Evolutionary conservation across 192 early-diverging fungal species (phyloP), one percentile per base, ranked within the genome.

Genomic region (Coemansia sp.): DNA sequence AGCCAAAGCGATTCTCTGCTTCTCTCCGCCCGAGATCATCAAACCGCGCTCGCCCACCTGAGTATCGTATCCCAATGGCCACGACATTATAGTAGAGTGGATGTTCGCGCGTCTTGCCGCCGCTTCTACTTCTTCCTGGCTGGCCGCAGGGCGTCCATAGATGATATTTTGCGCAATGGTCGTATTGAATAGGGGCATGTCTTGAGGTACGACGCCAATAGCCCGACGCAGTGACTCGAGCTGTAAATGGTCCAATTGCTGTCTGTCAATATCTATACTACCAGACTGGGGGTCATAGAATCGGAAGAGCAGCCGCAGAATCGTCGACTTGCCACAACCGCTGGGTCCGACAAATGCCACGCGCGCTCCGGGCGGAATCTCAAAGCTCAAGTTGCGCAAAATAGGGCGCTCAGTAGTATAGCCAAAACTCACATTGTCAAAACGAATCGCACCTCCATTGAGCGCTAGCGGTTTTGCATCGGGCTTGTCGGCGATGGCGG

Each of bases 131-230:
- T 98, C 91, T 31, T 85, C 85, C 1, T 76, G 62, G 27, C 80
- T 77, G 0, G 93, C 94, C 0, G 76, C 74, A 22, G 91, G 85
- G 20, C 89, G 85, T 15, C 96, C 98, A 72, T 99, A 99, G 20
- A 84, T 72, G 62, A 99, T 97, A 69, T 99, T 99, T 76, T 97
- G 89, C 71, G 86, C 89, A 43, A 99, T 91, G 0, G 91, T 91
- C 29, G 94, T 89, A 70, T 98, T 98, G 88, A 99, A 99, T 52
- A 99, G 79, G 8, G 92, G 90, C 16, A 94, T 95, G 74, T 98
- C 96, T 76, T 94, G 92, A 31, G 93, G 91, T 2, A 98, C 94
- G 7, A 98, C 94, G 31, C 94, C 95, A 52, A 98, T 93, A 16
- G 78, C 70, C 5, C 83, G 70, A 31, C 98, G 87, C 75, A 98